Conservation (phyloP, 1,139 yeast species). For the Pichia sp. region DNA sequence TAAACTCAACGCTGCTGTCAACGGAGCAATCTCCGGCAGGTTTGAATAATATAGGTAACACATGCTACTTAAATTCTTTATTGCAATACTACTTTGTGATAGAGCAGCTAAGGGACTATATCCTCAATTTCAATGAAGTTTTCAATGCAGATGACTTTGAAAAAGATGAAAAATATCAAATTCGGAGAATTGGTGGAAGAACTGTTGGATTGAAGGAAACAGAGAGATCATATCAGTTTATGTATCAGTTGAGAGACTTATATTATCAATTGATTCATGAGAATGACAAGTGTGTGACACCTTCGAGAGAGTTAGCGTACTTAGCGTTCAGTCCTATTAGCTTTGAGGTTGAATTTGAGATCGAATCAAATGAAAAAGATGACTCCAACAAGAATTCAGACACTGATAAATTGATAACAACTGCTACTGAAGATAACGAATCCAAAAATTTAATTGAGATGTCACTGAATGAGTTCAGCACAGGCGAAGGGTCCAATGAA, state of each 20-base stretch:
- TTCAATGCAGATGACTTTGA: slow-evolving; percentile 30
- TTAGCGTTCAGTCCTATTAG: slow-evolving; percentile 79
- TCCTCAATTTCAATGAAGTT: slow-evolving; percentile 46
- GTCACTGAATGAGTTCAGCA: neutral
- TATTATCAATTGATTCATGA: slow-evolving; percentile 69
- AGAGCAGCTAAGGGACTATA: slow-evolving; percentile 68
- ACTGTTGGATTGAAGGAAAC: slow-evolving; percentile 69
- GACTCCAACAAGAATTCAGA: neutral
- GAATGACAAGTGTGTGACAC: slow-evolving; percentile 62
- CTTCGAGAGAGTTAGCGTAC: slow-evolving; percentile 80
- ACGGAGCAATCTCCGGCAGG: slow-evolving; percentile 83
- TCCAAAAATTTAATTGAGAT: neutral
- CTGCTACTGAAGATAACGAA: neutral
- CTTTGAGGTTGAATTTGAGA: slow-evolving; percentile 56
- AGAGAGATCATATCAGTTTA: slow-evolving; percentile 75
- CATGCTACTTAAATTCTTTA: slow-evolving; percentile 87
- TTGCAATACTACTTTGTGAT: slow-evolving; percentile 86
- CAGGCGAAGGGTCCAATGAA: neutral
- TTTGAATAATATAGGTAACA: slow-evolving; percentile 87
- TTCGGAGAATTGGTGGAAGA: slow-evolving; percentile 84
- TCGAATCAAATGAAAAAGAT: slow-evolving; percentile 2
- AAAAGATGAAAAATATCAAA: slow-evolving; percentile 28
- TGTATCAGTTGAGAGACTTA: slow-evolving; percentile 63
- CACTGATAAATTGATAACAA: neutral
- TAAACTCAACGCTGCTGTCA: slow-evolving; percentile 59